phyloP scores from a whole-genome alignment of 2,329 filamentous ascomycete species.

The Aspergillus novofumigatus region DNA sequence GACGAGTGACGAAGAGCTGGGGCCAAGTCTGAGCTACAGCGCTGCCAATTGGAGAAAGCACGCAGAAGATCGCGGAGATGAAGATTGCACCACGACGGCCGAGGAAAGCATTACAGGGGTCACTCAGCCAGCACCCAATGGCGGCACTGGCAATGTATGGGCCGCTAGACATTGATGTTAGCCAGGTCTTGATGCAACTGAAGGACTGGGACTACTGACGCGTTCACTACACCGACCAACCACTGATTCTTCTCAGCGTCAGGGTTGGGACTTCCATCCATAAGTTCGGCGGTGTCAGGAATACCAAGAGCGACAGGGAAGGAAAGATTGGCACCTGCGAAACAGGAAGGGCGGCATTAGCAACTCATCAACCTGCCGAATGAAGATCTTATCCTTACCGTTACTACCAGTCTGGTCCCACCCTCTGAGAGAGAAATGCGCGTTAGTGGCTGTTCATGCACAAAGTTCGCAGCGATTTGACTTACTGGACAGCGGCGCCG shows the following conservation, averaged over 20 bases:
- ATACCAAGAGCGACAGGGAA: slow-evolving; percentile 48
- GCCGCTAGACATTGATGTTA: slow-evolving; percentile 27
- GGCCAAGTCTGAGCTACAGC: slow-evolving; percentile 57
- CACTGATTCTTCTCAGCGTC: slow-evolving; percentile 47
- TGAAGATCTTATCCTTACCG: slow-evolving; percentile 10
- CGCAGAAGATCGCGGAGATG: slow-evolving; percentile 58
- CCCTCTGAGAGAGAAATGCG: slow-evolving; percentile 15
- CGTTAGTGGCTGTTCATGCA: not conserved
- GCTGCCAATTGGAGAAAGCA: slow-evolving; percentile 66
- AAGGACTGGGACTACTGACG: slow-evolving; percentile 42
- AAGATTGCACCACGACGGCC: slow-evolving; percentile 64
- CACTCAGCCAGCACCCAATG: slow-evolving; percentile 63
- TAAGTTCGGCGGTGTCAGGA: slow-evolving; percentile 24
- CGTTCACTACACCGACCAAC: slow-evolving; percentile 65
- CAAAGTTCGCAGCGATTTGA: slow-evolving; percentile 2
- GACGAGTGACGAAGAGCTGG: slow-evolving; percentile 54
- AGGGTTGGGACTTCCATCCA: slow-evolving; percentile 18
- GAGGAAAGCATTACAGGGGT: slow-evolving; percentile 56
- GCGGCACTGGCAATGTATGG: slow-evolving; percentile 52
- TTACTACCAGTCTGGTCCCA: slow-evolving; percentile 34
- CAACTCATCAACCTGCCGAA: not conserved
- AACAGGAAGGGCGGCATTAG: slow-evolving; percentile 19
- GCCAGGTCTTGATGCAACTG: slow-evolving; percentile 35
- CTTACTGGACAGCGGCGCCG: slow-evolving; percentile 49
- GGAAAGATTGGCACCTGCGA: slow-evolving; percentile 47